Percentiles rank a stretch among this genome's conserved stretches.
phyloP scores from a whole-genome alignment of 2,329 filamentous ascomycete species.

The Claviceps sp. region DNA sequence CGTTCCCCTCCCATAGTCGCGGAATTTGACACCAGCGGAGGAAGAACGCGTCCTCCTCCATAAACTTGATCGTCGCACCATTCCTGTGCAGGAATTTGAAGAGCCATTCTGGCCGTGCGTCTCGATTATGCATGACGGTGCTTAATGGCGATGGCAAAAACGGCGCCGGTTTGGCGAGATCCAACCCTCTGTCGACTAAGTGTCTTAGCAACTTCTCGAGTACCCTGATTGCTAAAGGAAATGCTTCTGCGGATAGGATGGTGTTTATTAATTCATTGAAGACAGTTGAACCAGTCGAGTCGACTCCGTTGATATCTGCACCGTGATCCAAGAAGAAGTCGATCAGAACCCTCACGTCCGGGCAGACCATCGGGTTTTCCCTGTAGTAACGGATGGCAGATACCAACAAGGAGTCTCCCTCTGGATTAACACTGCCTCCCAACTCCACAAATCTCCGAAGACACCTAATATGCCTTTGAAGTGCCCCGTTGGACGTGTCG shows the following conservation, averaged over 20 bases:
- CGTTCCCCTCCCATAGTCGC: background rate
- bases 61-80: background rate
- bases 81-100: background rate
- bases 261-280: background rate
- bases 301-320: background rate
- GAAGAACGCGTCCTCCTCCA: background rate
- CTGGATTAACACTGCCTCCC: slow-evolving; percentile 1
- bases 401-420: background rate
- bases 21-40: background rate
- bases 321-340: background rate
- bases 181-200: background rate
- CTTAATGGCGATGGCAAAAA: background rate
- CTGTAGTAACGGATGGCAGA: background rate
- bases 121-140: background rate
- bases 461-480: background rate
- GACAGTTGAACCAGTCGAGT: background rate
- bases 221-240: background rate
- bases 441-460: background rate
- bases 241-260: background rate
- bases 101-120: slow-evolving; percentile 1
- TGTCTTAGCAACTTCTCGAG: background rate
- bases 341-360: background rate
- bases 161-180: background rate
- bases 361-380: background rate
- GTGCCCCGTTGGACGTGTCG: too few relatives aligned